Evolutionary conservation across 2,329 filamentous ascomycete genomes (phyloP), one percentile per base, ranked within the genome.

Genomic region (Epichloe festucae): DNA sequence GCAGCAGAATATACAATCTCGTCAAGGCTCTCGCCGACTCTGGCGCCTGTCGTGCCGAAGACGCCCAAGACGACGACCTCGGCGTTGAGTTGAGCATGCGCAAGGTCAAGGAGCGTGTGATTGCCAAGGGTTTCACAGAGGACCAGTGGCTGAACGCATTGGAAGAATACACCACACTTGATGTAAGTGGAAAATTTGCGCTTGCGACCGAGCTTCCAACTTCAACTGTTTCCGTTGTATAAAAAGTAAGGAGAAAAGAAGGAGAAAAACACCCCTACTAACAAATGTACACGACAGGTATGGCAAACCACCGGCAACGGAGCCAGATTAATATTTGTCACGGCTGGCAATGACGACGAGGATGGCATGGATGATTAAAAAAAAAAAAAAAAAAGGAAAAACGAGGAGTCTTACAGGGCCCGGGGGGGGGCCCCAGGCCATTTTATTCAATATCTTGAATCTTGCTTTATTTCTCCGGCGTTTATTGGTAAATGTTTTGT

Each of bases 121-220:
- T 97, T 61, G 93, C 90, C 50, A 96, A 95, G 77, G 93, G 93
- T 3, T 98, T 96, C 68, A 98, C 91, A 0, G 85, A 89, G 57
- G 89, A 97, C 68, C 90, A 98, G 68, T 89, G 95, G 72, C 77
- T 87, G 62, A 79, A 79, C 59, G 85, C 90, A 19, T 76, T 98
- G 64, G 85, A 95, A 56, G 91, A 95, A 73, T 97, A 98, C 69
- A 84, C 87, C 3, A 74, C 79, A 58, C 72, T 95, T 55, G 87
- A 95, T 73, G 93, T 97, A 74, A 88, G 90, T 42, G 14, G 5
- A 14, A n/a, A 19, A 7, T 19, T 31, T 27, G 14, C 12, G 11
- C 15, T 46, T 23, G 12, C 1, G 10, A 23, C 10, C 23, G 7
- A 11, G 14, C 8, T 3, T 15, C 23, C 8, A 8, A 8, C 1